Base-by-base conservation (phyloP, 2,329 filamentous ascomycete species). In the Thermochaetoides dissita region DNA sequence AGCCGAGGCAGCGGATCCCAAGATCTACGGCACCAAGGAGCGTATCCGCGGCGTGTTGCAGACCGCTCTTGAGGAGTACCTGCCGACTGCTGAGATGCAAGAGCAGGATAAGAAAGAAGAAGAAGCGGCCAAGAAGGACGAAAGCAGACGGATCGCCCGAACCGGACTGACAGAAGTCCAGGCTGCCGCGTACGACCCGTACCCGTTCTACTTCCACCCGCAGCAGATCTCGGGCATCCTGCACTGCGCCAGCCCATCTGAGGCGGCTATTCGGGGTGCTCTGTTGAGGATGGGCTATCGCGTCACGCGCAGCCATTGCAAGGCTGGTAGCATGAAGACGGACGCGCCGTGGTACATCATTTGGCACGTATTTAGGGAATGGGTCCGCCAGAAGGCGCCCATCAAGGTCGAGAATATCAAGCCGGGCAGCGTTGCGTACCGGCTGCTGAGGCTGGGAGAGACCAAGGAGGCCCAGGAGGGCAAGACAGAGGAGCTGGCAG, bases 291-390 rank as follows among this genome's bases (percentile, higher is more conserved):
- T 93, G 1, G 91, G 89, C 6, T 96, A 94, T 57, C 72, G 74
- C 37, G 83, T 83, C 3, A 84, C 84, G 1, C 77, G 89, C 54
- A 94, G 84, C 52, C 91, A 98, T 60, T 86, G 86, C 53, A 86
- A 87, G 51, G 74, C 85, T 0, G 89, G 88, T 28, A 91, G 84
- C 55, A 79, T 96, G 61, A 94, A 93, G 65, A 96, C 91, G 0
- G 79, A 96, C 61, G 91, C 91, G 10, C 84, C 88, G 0, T 98
- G 87, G 87, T 69, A 69, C 5, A 79, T 85, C 0, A 74, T 98
- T 38, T 96, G 91, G 88, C 83, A 93, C 57, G 68, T 96, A 29
- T 91, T 96, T 76, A 74, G 84, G 28, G 87, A 94, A 62, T 98
- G 87, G 86, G 76, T 84, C 10, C 74, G 81, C 24, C 86, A 94